Evolutionary conservation across 352 stramenopile species (phyloP).

Genomic region (Pythium brachiatum): DNA sequence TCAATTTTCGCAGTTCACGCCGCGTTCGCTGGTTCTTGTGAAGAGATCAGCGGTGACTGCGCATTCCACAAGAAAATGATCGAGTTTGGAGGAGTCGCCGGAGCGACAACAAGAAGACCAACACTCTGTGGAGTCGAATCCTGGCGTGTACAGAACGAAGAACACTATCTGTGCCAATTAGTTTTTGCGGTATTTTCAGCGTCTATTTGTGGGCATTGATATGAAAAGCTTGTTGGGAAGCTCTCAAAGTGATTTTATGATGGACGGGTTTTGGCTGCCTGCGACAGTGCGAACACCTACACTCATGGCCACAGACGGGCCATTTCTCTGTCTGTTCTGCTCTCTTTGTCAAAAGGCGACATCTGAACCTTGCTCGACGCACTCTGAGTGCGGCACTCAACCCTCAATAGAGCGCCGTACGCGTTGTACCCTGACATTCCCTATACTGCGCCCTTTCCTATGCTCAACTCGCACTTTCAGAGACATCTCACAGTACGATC

Average conservation of each 20-base stretch:
- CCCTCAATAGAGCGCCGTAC: neutral
- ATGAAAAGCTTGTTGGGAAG: neutral
- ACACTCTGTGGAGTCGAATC: slow-evolving; percentile 11
- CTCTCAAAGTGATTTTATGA: neutral
- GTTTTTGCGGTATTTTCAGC: slow-evolving; percentile 4
- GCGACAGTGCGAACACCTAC: slow-evolving; percentile 23
- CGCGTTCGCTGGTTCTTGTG: slow-evolving; percentile 29
- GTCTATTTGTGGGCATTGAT: neutral
- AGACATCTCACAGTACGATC: neutral
- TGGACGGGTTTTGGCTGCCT: neutral
- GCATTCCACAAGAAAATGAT: slow-evolving; percentile 36
- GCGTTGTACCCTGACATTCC: no score
- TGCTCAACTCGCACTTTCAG: neutral
- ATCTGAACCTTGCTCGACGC: neutral
- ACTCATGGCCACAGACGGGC: slow-evolving; percentile 16
- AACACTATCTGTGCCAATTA: neutral
- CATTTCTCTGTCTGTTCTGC: neutral
- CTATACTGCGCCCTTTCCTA: neutral
- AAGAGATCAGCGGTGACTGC: slow-evolving; percentile 17
- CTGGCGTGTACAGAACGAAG: neutral
- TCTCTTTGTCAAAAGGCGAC: slow-evolving; percentile 4
- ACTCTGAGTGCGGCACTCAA: no score
- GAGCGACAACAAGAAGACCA: slow-evolving; percentile 11
- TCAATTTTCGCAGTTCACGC: slow-evolving; percentile 15
- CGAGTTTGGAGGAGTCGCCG: slow-evolving; percentile 20